Conservation (phyloP, 192 early-diverging fungal genomes). For the Glomus cerebriforme region DNA sequence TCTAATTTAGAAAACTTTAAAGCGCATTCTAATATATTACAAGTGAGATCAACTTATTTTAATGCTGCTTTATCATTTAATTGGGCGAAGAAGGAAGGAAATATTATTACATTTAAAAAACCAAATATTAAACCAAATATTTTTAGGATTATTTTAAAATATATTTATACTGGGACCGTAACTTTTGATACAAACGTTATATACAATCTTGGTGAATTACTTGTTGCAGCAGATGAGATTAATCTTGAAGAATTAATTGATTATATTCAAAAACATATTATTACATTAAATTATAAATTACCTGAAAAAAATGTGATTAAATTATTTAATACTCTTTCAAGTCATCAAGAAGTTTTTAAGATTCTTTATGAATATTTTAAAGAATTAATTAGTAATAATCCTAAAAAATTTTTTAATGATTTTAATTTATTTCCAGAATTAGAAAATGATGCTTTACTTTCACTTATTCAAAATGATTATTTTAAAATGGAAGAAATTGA, state of each 20-base stretch:
- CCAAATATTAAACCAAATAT: constrained; percentile 15
- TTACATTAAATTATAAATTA: background rate
- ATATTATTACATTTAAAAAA: constrained; percentile 15
- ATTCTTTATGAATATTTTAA: no score
- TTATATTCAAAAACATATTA: constrained; percentile 25
- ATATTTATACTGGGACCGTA: constrained; percentile 9
- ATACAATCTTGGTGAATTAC: background rate
- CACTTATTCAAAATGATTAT: constrained; percentile 22
- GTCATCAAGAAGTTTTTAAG: no score
- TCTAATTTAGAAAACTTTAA: background rate
- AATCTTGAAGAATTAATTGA: background rate
- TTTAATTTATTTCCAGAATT: constrained; percentile 2
- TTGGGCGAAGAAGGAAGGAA: constrained; percentile 10
- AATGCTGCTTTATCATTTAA: background rate
- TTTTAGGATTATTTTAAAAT: constrained; percentile 15
- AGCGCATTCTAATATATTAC: constrained; percentile 24
- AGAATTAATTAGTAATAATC: no score
- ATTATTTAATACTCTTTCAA: background rate
- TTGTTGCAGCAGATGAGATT: constrained; percentile 19
- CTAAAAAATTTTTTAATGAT: background rate
- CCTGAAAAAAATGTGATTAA: background rate
- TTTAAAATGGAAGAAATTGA: constrained; percentile 20
- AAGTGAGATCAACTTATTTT: constrained; percentile 22
- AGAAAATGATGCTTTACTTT: background rate
- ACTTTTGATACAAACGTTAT: background rate